A percentile compares a stretch with the other conserved stretches of the same genome.
phyloP scores from a whole-genome alignment of 2,329 filamentous ascomycete genomes.

The Byssothecium circinans region DNA sequence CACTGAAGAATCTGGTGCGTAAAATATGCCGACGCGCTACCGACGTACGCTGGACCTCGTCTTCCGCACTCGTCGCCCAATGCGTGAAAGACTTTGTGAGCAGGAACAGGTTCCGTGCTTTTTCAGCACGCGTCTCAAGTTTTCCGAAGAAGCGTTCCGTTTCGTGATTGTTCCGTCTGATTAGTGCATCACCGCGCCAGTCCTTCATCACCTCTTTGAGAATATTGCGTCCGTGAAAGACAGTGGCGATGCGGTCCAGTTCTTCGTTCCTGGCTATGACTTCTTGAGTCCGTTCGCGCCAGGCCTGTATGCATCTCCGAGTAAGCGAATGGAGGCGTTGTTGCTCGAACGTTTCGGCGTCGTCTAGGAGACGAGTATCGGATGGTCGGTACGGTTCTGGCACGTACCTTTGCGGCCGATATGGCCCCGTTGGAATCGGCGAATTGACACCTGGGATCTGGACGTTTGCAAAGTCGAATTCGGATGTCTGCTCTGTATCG shows the following conservation, averaged over 20 bases:
- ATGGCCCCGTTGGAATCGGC: conserved; percentile 27
- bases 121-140: conserved; percentile 61
- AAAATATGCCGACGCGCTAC: conserved; percentile 72
- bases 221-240: conserved; percentile 55
- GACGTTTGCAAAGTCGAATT: conserved; percentile 26
- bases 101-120: conserved; percentile 67
- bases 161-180: conserved; percentile 47
- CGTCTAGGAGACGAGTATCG: conserved; percentile 53
- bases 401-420: conserved; percentile 21
- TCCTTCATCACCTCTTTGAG: conserved; percentile 56
- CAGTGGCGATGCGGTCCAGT: conserved; percentile 42
- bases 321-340: conserved; percentile 31
- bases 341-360: conserved; percentile 49
- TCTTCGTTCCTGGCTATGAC: conserved; percentile 27
- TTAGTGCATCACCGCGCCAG: conserved; percentile 24
- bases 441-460: conserved; percentile 42
- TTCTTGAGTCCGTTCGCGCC: conserved; percentile 49
- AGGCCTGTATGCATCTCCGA: conserved; percentile 45
- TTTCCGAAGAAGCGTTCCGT: conserved; percentile 58
- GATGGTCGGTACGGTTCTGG: conserved; percentile 52
- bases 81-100: conserved; percentile 66
- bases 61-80: conserved; percentile 67
- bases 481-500: conserved; percentile 32
- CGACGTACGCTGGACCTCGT: conserved; percentile 67
- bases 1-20: conserved; percentile 67